phyloP scores from a whole-genome alignment of 768 basidiomycete genomes.

The Suillus lakei region DNA sequence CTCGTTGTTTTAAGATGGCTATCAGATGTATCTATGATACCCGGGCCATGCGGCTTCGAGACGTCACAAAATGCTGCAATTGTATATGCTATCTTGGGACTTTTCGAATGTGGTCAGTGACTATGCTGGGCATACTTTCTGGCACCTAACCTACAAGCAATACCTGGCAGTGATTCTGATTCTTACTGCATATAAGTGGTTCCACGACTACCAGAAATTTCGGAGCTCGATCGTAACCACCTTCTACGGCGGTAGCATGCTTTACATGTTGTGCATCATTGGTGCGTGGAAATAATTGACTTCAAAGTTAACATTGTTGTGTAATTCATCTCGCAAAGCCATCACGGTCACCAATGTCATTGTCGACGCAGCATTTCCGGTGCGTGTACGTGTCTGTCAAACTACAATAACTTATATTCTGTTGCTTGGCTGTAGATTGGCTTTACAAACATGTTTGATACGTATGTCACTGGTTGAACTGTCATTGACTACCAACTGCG shows the following conservation, averaged over 20 bases:
- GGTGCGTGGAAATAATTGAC: constrained; percentile 6
- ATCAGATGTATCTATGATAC: neutral
- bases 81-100: constrained; percentile 1
- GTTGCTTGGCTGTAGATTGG: too few relatives aligned
- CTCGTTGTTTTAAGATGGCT: neutral
- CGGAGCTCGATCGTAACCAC: constrained; percentile 16
- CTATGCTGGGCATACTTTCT: neutral
- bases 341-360: constrained; percentile 19
- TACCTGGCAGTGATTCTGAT: neutral
- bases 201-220: neutral
- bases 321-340: constrained; percentile 11
- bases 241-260: constrained; percentile 21
- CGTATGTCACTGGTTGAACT: too few relatives aligned
- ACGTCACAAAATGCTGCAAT: neutral
- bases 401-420: too few relatives aligned
- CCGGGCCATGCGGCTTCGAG: neutral
- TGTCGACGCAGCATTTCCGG: constrained; percentile 9
- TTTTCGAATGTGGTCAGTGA: neutral
- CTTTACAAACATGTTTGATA: too few relatives aligned
- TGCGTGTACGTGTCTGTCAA: too few relatives aligned
- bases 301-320: too few relatives aligned
- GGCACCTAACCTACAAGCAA: neutral
- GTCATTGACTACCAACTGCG: too few relatives aligned
- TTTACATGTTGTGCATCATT: constrained; percentile 23
- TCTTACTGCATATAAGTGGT: constrained; percentile 9